Evolutionary conservation across 371 early-diverging fungal species (phyloP), one percentile per base, ranked within the genome.

Genomic region (Capniomyces stellatus): DNA sequence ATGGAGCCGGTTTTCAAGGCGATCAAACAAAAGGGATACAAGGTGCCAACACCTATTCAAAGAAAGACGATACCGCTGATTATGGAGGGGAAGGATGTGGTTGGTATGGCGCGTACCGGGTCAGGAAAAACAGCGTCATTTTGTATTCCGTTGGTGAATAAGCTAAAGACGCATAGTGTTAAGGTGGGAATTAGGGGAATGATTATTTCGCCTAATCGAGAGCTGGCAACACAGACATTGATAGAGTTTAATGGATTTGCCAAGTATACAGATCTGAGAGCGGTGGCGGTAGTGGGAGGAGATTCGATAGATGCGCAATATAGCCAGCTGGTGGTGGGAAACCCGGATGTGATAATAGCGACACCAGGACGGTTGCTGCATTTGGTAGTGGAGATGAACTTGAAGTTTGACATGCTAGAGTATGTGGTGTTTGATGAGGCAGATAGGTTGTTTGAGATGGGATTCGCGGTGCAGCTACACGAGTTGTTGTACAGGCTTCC

Each of bases 341-440:
- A 96, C 59, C 97, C 96, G 0, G 96, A 98, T 67, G 86, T 96
- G 54, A 67, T 99, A 52, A 81, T 98, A 55, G 98, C 95, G 3
- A 99, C 99, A 0, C 98, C 98, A 2, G 98, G 98, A 62, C 87
- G 99, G 66, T 69, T 98, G 47, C 73, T 90, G 59, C 92, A 98
- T 69, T 77, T 97, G 70, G 74, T 89, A n/a, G 82, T 91, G 2
- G 98, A 96, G 70, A 92, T 89, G 81, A 83, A 85, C 46, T 62
- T 92, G 52, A 87, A 85, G 59, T 59, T 95, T 46, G 75, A 79
- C 55, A 81, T 84, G 2, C 80, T 98, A 35, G 88, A 93, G 68
- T 93, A 90, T 59, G 75, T 99, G 56, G 96, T 98, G 0, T 90
- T 98, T 74, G 98, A 99, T 69, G 99, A 99, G 69, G 96, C 97